Conservation (phyloP, 495 filamentous ascomycete genomes). For the Mycothermus thermophilus region DNA sequence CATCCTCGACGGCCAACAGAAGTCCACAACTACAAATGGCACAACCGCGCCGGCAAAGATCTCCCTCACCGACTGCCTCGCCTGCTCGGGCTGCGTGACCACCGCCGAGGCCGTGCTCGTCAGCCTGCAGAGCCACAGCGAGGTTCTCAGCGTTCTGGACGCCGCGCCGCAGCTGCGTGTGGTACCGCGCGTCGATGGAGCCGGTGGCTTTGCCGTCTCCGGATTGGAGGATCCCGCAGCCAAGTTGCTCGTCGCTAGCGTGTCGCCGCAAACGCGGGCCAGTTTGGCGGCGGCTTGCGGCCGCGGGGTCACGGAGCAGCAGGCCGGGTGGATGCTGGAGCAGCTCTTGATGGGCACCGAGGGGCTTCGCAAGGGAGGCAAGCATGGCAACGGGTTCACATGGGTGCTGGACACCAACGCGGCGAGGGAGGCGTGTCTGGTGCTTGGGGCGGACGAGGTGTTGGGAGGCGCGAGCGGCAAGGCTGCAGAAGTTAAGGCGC, state of each 20-base stretch:
- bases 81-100: conserved; percentile 94
- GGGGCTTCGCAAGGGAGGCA: conserved; percentile 55
- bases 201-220: conserved; percentile 16
- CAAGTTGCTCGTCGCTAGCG: conserved; percentile 74
- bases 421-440: conserved; percentile 60
- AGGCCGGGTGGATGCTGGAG: conserved; percentile 69
- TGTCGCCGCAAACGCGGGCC: conserved; percentile 80
- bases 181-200: conserved; percentile 3
- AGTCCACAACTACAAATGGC: conserved; percentile 21
- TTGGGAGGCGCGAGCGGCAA: conserved; percentile 6
- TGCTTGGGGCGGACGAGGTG: conserved; percentile 70
- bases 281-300: conserved; percentile 75
- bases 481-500: conserved; percentile 33
- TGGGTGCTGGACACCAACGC: conserved; percentile 81
- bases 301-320: conserved; percentile 52
- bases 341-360: conserved; percentile 59
- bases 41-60: conserved; percentile 54
- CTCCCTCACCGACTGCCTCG: conserved; percentile 91
- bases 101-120: conserved; percentile 93
- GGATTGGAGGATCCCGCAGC: conserved; percentile 31
- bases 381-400: conserved; percentile 60
- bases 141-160: conserved; percentile 75
- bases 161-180: conserved; percentile 40
- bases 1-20: conserved; percentile 74
- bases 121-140: conserved; percentile 77